These are phyloP conservation scores for Cokeromyces recurvatus DNA, from an alignment of 371 early-diverging fungal species.

Conservation along the genomic window DNA sequence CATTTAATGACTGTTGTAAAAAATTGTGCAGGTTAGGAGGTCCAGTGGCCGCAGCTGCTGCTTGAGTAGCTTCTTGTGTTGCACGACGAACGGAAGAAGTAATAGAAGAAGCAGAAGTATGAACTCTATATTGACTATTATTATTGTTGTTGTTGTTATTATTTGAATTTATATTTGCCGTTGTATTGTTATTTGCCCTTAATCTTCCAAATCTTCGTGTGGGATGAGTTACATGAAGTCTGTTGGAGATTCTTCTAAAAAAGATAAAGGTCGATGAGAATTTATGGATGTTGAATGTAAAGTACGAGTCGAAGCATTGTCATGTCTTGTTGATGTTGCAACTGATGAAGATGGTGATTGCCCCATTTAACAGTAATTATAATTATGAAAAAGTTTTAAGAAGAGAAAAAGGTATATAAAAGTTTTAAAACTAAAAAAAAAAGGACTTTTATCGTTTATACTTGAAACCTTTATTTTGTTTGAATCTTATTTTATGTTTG, in stretches of 20 bases:
- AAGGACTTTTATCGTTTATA: too few species aligned
- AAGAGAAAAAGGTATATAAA: too few species aligned
- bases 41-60: conserved; percentile 18
- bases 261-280: conserved; percentile 11
- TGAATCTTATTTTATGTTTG: too few species aligned
- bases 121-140: neutral
- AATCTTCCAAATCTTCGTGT: conserved; percentile 6
- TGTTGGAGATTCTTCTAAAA: conserved; percentile 17
- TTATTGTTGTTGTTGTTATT: neutral
- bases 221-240: conserved; percentile 12
- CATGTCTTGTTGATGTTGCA: conserved; percentile 7
- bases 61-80: conserved; percentile 16
- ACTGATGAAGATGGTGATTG: conserved; percentile 9
- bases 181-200: neutral
- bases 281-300: conserved; percentile 19
- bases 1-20: neutral
- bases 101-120: conserved; percentile 10
- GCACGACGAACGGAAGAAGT: conserved; percentile 16
- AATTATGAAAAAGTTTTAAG: too few species aligned
- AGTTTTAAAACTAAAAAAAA: too few species aligned
- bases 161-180: neutral
- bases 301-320: conserved; percentile 21
- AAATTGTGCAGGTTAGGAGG: conserved; percentile 7
- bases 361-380: too few species aligned
- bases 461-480: too few species aligned